These are phyloP conservation scores for Talaromyces sp. DNA, from an alignment of 2,329 filamentous ascomycete genomes.

Conservation along the genomic window DNA sequence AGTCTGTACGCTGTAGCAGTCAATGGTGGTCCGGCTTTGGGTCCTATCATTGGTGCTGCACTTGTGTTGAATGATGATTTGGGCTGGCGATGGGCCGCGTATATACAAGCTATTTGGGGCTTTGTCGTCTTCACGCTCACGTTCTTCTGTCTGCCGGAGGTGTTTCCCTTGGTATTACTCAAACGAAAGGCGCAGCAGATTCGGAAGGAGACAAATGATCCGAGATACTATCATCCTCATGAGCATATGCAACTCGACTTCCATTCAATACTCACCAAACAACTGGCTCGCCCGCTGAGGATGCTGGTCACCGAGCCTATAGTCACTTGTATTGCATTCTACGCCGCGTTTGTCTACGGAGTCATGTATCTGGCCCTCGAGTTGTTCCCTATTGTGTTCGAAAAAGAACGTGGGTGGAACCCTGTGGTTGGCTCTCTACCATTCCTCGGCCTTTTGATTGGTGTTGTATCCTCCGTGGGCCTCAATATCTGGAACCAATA, in stretches of 20 bases:
- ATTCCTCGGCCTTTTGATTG: conserved; percentile 42
- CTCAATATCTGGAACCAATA: conserved; percentile 42
- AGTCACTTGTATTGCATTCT: conserved; percentile 42
- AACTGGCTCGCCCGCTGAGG: conserved; percentile 39
- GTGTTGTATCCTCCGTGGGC: conserved; percentile 37
- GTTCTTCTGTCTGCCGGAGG: conserved; percentile 49
- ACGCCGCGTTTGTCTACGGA: conserved; percentile 31
- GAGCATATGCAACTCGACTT: conserved; percentile 39
- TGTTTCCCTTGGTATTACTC: conserved; percentile 50
- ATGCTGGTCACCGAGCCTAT: conserved; percentile 50
- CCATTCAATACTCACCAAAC: conserved; percentile 37
- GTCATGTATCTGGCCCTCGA: conserved; percentile 30
- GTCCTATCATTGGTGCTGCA: conserved; percentile 51
- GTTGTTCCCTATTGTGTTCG: conserved; percentile 30
- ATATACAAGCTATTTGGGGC: conserved; percentile 51
- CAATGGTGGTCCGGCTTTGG: conserved; percentile 37
- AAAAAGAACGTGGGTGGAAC: conserved; percentile 39
- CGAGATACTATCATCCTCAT: conserved; percentile 43
- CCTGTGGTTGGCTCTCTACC: conserved; percentile 41
- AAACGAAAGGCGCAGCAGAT: conserved; percentile 48
- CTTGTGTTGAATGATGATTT: conserved; percentile 39
- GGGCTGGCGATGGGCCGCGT: conserved; percentile 58
- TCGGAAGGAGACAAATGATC: conserved; percentile 48
- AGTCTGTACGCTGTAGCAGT: conserved; percentile 14
- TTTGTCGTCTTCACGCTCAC: conserved; percentile 44